phyloP scores from a whole-genome alignment of 1,139 yeast species.

The Yarrowia galli region DNA sequence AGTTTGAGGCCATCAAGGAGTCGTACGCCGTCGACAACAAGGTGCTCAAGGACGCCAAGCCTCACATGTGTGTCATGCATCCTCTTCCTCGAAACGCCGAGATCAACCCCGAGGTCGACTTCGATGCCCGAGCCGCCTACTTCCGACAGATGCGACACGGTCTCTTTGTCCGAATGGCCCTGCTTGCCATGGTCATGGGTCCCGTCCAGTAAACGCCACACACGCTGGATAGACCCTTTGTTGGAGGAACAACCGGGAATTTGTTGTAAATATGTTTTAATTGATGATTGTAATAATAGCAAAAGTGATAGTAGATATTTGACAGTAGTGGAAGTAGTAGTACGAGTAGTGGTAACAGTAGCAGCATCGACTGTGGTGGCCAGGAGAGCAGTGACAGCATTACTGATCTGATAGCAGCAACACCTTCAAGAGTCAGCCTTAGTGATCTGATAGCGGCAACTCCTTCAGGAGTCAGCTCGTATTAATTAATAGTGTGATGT shows the following conservation, averaged over 20 bases:
- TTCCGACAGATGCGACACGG: slow-evolving; percentile 99
- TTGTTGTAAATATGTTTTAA: slow-evolving; percentile 40
- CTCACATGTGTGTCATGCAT: slow-evolving; percentile 99
- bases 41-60: slow-evolving; percentile 89
- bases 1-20: slow-evolving; percentile 90
- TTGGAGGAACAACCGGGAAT: not conserved
- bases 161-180: slow-evolving; percentile 96
- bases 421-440: no score
- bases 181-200: slow-evolving; percentile 97
- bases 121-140: slow-evolving; percentile 98
- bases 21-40: slow-evolving; percentile 91
- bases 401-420: no score
- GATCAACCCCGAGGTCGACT: slow-evolving; percentile 97
- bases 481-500: no score
- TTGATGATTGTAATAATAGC: slow-evolving; percentile 19
- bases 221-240: not conserved
- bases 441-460: no score
- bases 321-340: no score
- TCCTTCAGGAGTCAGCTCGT: no score
- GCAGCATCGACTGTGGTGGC: no score
- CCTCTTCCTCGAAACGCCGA: slow-evolving; percentile 98
- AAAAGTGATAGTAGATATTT: not conserved
- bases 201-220: slow-evolving; percentile 47
- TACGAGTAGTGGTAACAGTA: no score
- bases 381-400: no score